Base-by-base conservation (phyloP, 768 basidiomycete genomes). In the Suillus sp. region DNA sequence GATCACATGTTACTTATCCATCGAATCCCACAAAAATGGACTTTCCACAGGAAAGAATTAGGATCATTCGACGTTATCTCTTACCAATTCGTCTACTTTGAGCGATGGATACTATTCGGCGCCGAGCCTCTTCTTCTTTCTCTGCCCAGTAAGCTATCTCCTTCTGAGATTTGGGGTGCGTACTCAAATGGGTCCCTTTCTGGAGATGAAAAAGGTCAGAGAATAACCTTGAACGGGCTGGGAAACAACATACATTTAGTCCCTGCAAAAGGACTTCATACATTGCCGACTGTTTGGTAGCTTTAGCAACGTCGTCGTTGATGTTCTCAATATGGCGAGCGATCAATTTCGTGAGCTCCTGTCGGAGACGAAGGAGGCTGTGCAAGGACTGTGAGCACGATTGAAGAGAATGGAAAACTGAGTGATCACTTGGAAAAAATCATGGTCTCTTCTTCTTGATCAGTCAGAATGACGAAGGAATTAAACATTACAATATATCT, bases 391-490 rank as follows among this genome's bases (percentile, higher is more conserved):
- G 22, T 61, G 22, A 61, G 59, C 40, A 54, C 37, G 54, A 53
- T 50, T 20, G 10, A 47, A 57, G 25, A 57, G 18, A 22, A 50
- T 25, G 51, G 2, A 37, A 4, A 16, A 10, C 38, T 48, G 42
- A 50, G 18, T n/a, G 35, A 58, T 22, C 71, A 96, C 96, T 95
- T 95, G 27, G 91, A 87, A 71, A 97, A 97, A 54, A 99, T 91
- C 95, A 98, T 97, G 10, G 93, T 93, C 73, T 97, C 96, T 67
- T 97, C 94, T 47, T 87, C 89, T 64, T 92, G 89, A 43, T 84
- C 84, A 3, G 92, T 93, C 66, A 99, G 77, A 34, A 86, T 84
- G 25, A 96, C 86, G 66, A 95, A 87, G 2, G 90, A 87, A 64
- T 87, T 89, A 80, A 99, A 99, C 69, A 97, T 72, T 18, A 79